Percentiles rank a stretch among this genome's conserved stretches.
Conservation (phyloP, 2,329 filamentous ascomycete genomes). For the Calycina marina region DNA sequence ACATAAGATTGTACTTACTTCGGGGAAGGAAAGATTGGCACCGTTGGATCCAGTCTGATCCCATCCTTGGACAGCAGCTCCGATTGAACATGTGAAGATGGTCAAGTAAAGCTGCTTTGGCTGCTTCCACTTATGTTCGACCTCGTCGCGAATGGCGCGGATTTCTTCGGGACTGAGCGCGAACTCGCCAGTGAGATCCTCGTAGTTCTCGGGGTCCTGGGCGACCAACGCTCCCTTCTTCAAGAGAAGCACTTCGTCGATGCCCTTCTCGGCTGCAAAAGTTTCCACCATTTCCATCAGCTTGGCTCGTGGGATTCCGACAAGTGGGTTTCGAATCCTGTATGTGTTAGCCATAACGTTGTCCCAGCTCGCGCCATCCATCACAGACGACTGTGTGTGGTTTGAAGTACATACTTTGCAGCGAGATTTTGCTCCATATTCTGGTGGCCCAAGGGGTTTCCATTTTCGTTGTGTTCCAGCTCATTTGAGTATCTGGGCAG, state of each 20-base stretch:
- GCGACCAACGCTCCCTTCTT: slow-evolving; percentile 61
- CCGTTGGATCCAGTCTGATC: slow-evolving; percentile 33
- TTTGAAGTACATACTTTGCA: too few relatives aligned
- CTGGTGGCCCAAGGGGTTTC: too few relatives aligned
- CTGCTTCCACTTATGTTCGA: slow-evolving; percentile 53
- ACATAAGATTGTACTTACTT: too few relatives aligned
- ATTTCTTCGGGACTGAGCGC: slow-evolving; percentile 47
- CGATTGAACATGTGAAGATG: slow-evolving; percentile 52
- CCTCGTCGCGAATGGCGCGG: slow-evolving; percentile 46
- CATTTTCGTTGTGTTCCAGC: too few relatives aligned
- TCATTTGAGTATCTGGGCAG: too few relatives aligned
- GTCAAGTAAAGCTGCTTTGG: slow-evolving; percentile 50
- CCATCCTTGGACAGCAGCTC: slow-evolving; percentile 47
- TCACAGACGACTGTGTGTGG: too few relatives aligned
- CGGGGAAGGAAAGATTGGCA: slow-evolving; percentile 33
- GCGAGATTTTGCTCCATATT: too few relatives aligned
- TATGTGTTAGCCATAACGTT: slow-evolving; percentile 1
- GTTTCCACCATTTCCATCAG: slow-evolving; percentile 39
- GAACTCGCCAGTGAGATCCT: slow-evolving; percentile 40
- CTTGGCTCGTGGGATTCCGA: slow-evolving; percentile 35
- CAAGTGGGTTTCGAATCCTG: slow-evolving; percentile 41
- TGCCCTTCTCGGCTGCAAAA: slow-evolving; percentile 44
- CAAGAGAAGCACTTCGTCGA: slow-evolving; percentile 42
- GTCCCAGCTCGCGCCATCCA: too few relatives aligned
- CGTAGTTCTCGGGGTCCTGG: slow-evolving; percentile 50